Percentiles rank a stretch among this genome's conserved stretches.
phyloP scores from a whole-genome alignment of 371 early-diverging fungal species.

The Rhizopus stolonifer region DNA sequence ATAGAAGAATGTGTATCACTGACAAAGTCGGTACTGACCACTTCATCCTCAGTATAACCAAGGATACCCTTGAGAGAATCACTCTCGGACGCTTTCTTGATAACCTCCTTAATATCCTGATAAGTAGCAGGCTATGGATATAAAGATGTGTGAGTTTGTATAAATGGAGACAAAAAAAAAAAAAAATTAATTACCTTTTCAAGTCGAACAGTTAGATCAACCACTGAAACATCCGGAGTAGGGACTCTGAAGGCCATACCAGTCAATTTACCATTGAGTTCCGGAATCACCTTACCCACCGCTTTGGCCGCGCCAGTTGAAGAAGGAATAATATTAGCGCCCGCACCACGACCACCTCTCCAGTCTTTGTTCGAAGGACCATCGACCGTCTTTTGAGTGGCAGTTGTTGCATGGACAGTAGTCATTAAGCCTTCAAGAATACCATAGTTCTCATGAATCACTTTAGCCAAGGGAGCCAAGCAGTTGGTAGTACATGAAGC shows the following conservation, averaged over 20 bases:
- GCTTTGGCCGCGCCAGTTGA: slow-evolving; percentile 99
- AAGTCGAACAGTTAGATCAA: slow-evolving; percentile 95
- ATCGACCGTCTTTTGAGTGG: slow-evolving; percentile 99
- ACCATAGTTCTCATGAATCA: slow-evolving; percentile 93
- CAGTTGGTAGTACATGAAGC: slow-evolving; percentile 99
- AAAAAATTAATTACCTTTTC: no score
- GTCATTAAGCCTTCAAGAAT: slow-evolving; percentile 90
- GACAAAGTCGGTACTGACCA: slow-evolving; percentile 97
- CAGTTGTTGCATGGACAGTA: slow-evolving; percentile 98
- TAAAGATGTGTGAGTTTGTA: no score
- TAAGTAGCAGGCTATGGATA: slow-evolving; percentile 72
- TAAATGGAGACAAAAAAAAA: no score
- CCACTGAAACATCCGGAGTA: slow-evolving; percentile 97
- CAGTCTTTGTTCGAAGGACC: slow-evolving; percentile 97
- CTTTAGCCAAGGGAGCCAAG: slow-evolving; percentile 98
- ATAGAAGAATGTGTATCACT: slow-evolving; percentile 89
- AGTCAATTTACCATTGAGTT: slow-evolving; percentile 95
- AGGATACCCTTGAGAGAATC: slow-evolving; percentile 89
- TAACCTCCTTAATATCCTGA: slow-evolving; percentile 83
- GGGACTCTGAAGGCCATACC: slow-evolving; percentile 99
- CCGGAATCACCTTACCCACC: slow-evolving; percentile 98
- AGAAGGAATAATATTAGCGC: slow-evolving; percentile 98
- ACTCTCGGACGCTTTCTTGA: slow-evolving; percentile 83
- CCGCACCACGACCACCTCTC: slow-evolving; percentile 95
- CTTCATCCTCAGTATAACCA: slow-evolving; percentile 94